Conservation (phyloP, 768 basidiomycete species). For the Megacollybia marginata region DNA sequence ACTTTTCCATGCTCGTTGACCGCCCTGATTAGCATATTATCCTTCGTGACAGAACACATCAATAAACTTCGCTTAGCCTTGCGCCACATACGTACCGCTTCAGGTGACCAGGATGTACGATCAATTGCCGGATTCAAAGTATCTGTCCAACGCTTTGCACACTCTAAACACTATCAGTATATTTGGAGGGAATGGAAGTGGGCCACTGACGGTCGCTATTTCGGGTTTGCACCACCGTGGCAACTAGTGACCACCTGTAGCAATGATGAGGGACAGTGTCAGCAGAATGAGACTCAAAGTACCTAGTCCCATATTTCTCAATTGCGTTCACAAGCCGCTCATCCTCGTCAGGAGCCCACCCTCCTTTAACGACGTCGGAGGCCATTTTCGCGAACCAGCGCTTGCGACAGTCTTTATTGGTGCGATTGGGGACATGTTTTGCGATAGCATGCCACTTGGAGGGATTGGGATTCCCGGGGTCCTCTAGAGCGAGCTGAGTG, state of each 20-base stretch:
- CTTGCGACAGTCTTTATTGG: conserved; percentile 24
- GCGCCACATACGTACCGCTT: conserved; percentile 9
- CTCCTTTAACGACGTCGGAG: conserved; percentile 53
- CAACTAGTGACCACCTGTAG: conserved; percentile 13
- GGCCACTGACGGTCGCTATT: conserved; percentile 17
- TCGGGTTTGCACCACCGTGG: conserved; percentile 15
- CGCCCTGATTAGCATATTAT: conserved; percentile 14
- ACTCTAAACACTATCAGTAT: conserved; percentile 7
- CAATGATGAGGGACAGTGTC: background rate
- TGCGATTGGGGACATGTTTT: conserved; percentile 18
- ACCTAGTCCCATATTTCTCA: conserved; percentile 50
- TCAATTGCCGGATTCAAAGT: conserved; percentile 21
- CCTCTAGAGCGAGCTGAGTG: background rate
- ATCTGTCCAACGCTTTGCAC: conserved; percentile 23
- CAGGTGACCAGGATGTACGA: conserved; percentile 16
- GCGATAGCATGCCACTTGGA: conserved; percentile 10
- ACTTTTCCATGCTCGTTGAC: conserved; percentile 6
- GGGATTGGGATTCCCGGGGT: conserved; percentile 6
- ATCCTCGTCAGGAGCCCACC: conserved; percentile 56
- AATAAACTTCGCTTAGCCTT: background rate
- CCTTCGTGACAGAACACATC: conserved; percentile 7
- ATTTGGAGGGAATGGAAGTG: background rate
- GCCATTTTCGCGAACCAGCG: conserved; percentile 44
- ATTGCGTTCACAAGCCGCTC: conserved; percentile 50
- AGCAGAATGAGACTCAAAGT: background rate